phyloP scores from a whole-genome alignment of 495 filamentous ascomycete genomes.

The Neurospora tetrasperma region DNA sequence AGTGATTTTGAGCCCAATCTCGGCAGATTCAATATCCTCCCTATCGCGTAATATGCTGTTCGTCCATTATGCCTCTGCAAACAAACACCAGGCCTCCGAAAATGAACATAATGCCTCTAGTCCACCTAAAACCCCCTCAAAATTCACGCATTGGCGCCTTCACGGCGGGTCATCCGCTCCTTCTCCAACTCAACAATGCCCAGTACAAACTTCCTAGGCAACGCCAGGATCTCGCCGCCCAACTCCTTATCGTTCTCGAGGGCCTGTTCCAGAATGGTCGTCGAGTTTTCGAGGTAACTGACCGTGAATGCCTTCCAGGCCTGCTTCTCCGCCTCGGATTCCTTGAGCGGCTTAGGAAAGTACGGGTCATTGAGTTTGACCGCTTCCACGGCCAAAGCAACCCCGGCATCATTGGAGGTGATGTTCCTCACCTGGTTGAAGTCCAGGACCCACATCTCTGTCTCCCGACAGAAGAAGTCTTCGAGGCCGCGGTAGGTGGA shows the following conservation, averaged over 20 bases:
- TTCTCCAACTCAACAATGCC: background rate
- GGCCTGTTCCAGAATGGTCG: background rate
- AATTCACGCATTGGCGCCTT: background rate
- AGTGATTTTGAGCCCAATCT: too few species aligned
- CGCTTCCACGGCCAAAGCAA: slow-evolving; percentile 14
- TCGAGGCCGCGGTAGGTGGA: background rate
- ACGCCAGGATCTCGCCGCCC: background rate
- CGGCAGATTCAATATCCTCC: too few species aligned
- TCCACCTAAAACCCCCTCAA: background rate
- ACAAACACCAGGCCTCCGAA: background rate
- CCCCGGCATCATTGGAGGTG: slow-evolving; percentile 15
- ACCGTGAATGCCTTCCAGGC: background rate
- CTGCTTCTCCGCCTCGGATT: background rate
- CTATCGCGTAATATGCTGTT: too few species aligned
- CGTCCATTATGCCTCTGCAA: too few species aligned
- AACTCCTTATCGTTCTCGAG: background rate
- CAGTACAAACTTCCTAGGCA: slow-evolving; percentile 2
- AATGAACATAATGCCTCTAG: background rate
- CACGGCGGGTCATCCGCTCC: background rate
- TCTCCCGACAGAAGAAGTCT: slow-evolving; percentile 9
- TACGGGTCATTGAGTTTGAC: slow-evolving; percentile 15
- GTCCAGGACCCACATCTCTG: slow-evolving; percentile 17
- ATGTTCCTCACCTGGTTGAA: slow-evolving; percentile 21
- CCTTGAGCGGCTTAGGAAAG: slow-evolving; percentile 12
- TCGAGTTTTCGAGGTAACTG: background rate